A percentile compares a stretch with the other conserved stretches of the same genome.
Conservation (phyloP, 2,329 filamentous ascomycete species). For the Exophiala calicioides region DNA sequence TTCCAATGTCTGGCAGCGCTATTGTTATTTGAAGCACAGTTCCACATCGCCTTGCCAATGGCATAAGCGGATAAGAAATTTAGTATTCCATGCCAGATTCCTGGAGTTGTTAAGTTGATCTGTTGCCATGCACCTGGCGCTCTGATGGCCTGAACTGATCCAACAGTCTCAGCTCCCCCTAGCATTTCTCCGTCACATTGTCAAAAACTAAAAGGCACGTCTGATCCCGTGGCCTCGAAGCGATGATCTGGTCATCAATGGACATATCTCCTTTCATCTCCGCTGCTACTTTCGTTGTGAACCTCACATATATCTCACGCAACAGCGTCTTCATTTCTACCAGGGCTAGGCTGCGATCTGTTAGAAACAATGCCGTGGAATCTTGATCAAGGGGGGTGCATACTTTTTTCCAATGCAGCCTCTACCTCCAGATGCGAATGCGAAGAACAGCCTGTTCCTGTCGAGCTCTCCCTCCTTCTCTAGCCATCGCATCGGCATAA, state of each 20-base stretch:
- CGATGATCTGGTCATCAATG: conserved; percentile 68
- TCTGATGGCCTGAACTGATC: too few species aligned
- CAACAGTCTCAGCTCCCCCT: not conserved
- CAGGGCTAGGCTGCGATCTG: conserved; percentile 55
- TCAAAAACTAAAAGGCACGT: conserved; percentile 54
- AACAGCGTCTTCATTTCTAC: conserved; percentile 69
- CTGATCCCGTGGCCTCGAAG: conserved; percentile 62
- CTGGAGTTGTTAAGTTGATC: too few species aligned
- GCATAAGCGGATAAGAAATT: too few species aligned
- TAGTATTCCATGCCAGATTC: too few species aligned
- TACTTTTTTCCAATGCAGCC: conserved; percentile 50
- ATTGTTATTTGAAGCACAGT: too few species aligned
- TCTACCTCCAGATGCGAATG: conserved; percentile 22
- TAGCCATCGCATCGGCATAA: conserved; percentile 27
- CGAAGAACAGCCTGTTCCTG: conserved; percentile 19
- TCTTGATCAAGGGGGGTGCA: conserved; percentile 37
- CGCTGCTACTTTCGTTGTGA: conserved; percentile 53
- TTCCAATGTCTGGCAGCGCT: too few species aligned
- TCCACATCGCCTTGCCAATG: too few species aligned
- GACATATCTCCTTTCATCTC: conserved; percentile 62
- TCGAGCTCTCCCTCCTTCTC: conserved; percentile 14
- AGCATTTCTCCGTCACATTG: conserved; percentile 1
- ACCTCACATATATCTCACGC: conserved; percentile 62
- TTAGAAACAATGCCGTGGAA: not conserved
- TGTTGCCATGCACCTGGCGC: too few species aligned